Evolutionary conservation across 2,329 filamentous ascomycete species (phyloP).

Genomic region (Geosmithia flava): DNA sequence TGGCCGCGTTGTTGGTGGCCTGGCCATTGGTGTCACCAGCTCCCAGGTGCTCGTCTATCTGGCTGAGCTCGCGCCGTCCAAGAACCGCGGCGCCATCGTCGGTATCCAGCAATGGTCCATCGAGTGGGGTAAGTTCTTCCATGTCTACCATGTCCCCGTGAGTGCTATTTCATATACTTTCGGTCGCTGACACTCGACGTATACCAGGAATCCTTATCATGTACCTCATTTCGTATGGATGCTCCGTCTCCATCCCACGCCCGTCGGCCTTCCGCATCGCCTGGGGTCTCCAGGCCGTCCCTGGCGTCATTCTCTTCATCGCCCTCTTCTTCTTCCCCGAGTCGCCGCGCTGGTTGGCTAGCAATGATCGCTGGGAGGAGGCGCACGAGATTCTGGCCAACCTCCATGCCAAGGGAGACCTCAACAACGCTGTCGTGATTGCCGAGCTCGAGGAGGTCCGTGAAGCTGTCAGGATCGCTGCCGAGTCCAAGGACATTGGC

Average conservation of each 20-base stretch:
- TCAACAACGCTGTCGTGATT: slow-evolving; percentile 38
- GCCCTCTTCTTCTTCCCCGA: slow-evolving; percentile 48
- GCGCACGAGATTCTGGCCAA: slow-evolving; percentile 37
- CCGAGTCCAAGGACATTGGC: slow-evolving; percentile 22
- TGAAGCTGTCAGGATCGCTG: slow-evolving; percentile 23
- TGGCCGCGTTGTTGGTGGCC: slow-evolving; percentile 48
- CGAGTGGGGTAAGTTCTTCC: slow-evolving; percentile 32
- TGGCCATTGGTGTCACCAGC: slow-evolving; percentile 54
- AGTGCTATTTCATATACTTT: neutral
- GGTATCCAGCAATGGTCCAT: slow-evolving; percentile 66
- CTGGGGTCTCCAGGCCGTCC: slow-evolving; percentile 53
- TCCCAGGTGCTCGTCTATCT: slow-evolving; percentile 59
- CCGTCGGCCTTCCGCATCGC: slow-evolving; percentile 48
- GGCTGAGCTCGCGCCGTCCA: slow-evolving; percentile 48
- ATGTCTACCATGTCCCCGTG: neutral
- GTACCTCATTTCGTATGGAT: slow-evolving; percentile 56
- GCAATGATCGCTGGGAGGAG: slow-evolving; percentile 47
- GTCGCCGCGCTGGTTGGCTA: slow-evolving; percentile 51
- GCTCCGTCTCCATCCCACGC: slow-evolving; percentile 38
- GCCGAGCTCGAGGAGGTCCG: slow-evolving; percentile 44
- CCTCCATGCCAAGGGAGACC: slow-evolving; percentile 43
- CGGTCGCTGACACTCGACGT: neutral
- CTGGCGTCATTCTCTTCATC: slow-evolving; percentile 43
- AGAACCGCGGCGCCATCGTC: slow-evolving; percentile 51
- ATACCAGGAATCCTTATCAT: slow-evolving; percentile 44